Evolutionary conservation across 2,329 filamentous ascomycete genomes (phyloP), one percentile per base, ranked within the genome.

Genomic region (Trichophyton benhamiae): DNA sequence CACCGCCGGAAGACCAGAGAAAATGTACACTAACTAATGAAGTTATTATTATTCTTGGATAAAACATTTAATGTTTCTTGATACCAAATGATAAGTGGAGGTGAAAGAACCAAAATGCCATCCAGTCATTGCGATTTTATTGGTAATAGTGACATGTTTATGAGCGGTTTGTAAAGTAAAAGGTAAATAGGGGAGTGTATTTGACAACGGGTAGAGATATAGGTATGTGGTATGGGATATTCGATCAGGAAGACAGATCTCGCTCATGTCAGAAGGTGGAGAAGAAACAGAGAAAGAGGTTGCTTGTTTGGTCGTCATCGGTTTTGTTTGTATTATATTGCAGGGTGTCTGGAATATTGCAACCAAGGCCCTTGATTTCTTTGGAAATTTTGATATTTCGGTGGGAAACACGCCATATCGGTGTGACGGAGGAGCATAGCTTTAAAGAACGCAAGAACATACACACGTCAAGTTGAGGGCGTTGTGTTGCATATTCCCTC

Each of bases 1-100:
- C 67, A 63, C 33, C 67, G 63, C 25, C 63, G 63, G 15, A 65
- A 20, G 38, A 49, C 53, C 55, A 62, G 44, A 58, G 38, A 27
- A 58, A 25, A 8, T 36, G 52, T 25, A 57, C 22, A 42, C n/a
- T 55, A 55, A 27, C 20, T 36, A 36, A 27, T 13, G 30, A 15
- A 38, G 33, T 13, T 30, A 30, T 30, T 30, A 30, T 27, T 44
- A 17, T 44, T 44, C n/a, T 44, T 44, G 41, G 41, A 17, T 44
- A n/a, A 11, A 38, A n/a, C 2, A 15, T 44, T 17, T 55, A 11
- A 25, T n/a, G 11, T 6, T 53, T 53, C 30, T 53, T 30, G n/a
- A 20, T 55, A 27, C 49, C 30, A 20, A 30, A 17, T 30, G 33
- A 55, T 27, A 3, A 25, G 20, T 27, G 11, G 13, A 25, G 3